Conservation (phyloP, 1,284 basidiomycete species). For the Microbotryum silenes-acaulis region DNA sequence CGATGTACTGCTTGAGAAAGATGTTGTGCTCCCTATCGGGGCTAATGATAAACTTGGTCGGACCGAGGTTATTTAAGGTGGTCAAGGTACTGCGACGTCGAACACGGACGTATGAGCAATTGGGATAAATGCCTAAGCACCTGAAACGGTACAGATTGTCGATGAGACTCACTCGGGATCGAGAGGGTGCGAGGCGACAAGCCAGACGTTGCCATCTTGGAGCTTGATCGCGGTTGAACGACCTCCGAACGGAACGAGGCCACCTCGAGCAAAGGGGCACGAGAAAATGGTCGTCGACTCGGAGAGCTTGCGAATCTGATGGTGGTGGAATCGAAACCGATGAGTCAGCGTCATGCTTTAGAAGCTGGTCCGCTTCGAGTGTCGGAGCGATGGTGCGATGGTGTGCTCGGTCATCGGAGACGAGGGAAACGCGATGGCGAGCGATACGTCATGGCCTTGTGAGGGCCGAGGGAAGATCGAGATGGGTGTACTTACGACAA, state of each 20-base stretch:
- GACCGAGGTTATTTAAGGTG: not conserved
- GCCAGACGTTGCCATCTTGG: constrained; percentile 63
- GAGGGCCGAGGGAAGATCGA: not conserved
- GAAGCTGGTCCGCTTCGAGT: not conserved
- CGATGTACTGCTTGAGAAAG: constrained; percentile 12
- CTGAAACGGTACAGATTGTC: no score
- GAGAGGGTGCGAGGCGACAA: constrained; percentile 76
- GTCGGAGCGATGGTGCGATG: not conserved
- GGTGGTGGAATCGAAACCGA: not conserved
- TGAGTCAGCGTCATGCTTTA: not conserved
- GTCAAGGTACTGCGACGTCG: not conserved
- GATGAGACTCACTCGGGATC: constrained; percentile 58
- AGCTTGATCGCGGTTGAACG: constrained; percentile 65
- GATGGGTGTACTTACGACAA: constrained; percentile 17
- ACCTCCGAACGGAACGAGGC: constrained; percentile 40
- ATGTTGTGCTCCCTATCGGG: constrained; percentile 25
- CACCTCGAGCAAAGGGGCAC: constrained; percentile 38
- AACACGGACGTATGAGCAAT: no score
- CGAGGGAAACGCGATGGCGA: not conserved
- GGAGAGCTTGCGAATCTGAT: constrained; percentile 33
- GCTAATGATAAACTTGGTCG: not conserved
- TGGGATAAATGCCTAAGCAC: no score
- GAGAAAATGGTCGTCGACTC: constrained; percentile 36
- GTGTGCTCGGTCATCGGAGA: not conserved
- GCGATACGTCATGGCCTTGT: not conserved